Evolutionary conservation across 768 basidiomycete genomes (phyloP).

Genomic region (Mrakia gelida): DNA sequence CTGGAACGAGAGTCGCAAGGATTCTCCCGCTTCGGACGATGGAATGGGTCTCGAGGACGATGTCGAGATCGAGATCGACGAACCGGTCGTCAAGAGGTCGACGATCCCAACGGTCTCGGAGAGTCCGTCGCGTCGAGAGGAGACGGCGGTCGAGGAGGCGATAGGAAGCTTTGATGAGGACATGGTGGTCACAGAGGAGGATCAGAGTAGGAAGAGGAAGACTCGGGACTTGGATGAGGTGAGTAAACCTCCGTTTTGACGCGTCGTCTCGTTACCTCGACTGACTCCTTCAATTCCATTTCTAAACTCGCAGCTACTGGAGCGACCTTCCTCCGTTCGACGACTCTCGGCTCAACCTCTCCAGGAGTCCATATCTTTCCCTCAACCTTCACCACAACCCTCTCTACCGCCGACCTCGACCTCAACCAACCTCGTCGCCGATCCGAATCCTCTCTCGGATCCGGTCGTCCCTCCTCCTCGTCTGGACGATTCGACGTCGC

Average conservation of each 20-base stretch:
- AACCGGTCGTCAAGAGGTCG: too few species aligned
- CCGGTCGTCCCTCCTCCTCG: not conserved
- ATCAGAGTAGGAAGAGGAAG: not conserved
- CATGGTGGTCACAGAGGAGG: not conserved
- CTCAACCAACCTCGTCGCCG: not conserved
- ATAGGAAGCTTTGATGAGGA: not conserved
- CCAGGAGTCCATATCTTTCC: too few species aligned
- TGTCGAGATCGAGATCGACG: not conserved
- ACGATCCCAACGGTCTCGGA: not conserved
- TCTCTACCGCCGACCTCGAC: not conserved
- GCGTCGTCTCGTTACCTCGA: not conserved
- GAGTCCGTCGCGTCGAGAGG: not conserved
- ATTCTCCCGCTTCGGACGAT: not conserved
- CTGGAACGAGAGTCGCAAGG: not conserved
- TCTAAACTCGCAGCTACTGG: too few species aligned
- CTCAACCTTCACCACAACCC: not conserved
- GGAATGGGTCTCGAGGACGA: conserved; percentile 13
- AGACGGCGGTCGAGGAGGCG: not conserved
- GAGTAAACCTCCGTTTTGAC: not conserved
- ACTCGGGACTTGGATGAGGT: not conserved
- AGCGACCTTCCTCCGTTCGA: too few species aligned
- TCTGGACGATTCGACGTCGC: not conserved
- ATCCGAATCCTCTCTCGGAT: not conserved
- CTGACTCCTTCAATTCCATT: not conserved
- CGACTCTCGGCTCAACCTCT: not conserved